Evolutionary conservation across 306 rosid genomes (phyloP).

Genomic region (Delonix regia): DNA sequence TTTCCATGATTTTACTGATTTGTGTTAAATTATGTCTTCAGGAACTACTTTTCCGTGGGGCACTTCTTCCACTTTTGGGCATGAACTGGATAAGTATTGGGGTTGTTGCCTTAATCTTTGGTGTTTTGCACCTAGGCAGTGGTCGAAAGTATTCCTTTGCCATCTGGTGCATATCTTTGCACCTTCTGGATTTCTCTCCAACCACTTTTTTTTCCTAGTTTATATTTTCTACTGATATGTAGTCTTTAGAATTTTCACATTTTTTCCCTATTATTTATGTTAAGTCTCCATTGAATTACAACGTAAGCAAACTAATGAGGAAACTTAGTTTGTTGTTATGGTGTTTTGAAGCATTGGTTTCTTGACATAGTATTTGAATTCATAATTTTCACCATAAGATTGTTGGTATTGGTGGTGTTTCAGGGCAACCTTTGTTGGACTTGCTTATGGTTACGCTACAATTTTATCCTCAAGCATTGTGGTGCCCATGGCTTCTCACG

Average conservation of each 20-base stretch:
- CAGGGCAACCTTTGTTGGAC: conserved; percentile 97
- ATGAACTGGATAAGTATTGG: conserved; percentile 69
- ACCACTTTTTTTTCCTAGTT: no score
- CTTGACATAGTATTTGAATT: background rate
- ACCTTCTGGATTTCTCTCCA: background rate
- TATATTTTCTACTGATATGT: background rate
- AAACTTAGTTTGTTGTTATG: background rate
- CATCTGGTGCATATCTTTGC: conserved; percentile 62
- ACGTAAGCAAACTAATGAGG: background rate
- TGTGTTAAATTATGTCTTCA: conserved; percentile 34
- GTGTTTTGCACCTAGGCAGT: conserved; percentile 77
- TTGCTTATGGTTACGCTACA: conserved; percentile 86
- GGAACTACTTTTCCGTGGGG: conserved; percentile 96
- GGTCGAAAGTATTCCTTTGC: conserved; percentile 90
- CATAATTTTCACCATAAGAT: background rate
- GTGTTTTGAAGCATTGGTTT: background rate
- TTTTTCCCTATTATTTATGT: background rate
- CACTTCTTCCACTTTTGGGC: conserved; percentile 82
- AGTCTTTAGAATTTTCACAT: conserved; percentile 2
- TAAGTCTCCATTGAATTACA: conserved; percentile 27
- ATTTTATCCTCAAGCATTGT: conserved; percentile 72
- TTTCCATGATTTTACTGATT: conserved; percentile 21
- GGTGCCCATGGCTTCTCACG: conserved; percentile 92
- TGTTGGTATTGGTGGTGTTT: conserved; percentile 35
- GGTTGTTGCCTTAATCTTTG: conserved; percentile 71